Conservation (phyloP, 2,329 filamentous ascomycete genomes). For the Fusarium sp. region DNA sequence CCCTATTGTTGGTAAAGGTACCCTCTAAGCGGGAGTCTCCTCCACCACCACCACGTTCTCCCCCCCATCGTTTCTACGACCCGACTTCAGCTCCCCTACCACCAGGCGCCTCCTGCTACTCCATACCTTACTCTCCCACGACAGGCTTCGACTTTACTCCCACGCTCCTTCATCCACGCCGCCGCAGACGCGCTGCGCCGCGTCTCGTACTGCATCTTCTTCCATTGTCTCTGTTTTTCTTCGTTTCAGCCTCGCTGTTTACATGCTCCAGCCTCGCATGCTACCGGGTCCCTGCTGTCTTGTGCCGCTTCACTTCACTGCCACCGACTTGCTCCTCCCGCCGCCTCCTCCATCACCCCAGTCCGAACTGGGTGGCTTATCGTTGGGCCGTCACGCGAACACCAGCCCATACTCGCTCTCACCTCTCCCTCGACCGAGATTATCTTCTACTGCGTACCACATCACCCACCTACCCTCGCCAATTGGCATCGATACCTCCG, state of each 20-base stretch:
- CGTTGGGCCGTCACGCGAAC: slow-evolving; percentile 45
- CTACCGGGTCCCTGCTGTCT: slow-evolving; percentile 36
- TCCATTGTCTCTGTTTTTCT: slow-evolving; percentile 32
- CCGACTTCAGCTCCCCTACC: slow-evolving; percentile 40
- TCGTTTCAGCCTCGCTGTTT: slow-evolving; percentile 33
- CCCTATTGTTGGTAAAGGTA: slow-evolving; percentile 27
- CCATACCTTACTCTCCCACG: slow-evolving; percentile 40
- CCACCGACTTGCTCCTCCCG: slow-evolving; percentile 41
- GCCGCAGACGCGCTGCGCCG: slow-evolving; percentile 42
- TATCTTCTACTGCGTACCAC: slow-evolving; percentile 30
- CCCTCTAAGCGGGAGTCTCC: slow-evolving; percentile 19
- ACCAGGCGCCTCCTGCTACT: slow-evolving; percentile 40
- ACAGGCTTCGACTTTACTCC: slow-evolving; percentile 44
- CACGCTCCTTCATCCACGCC: slow-evolving; percentile 43
- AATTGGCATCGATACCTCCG: slow-evolving; percentile 44
- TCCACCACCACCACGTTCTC: slow-evolving; percentile 29
- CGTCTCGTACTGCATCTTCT: slow-evolving; percentile 36
- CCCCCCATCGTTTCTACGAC: slow-evolving; percentile 26
- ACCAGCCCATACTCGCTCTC: slow-evolving; percentile 31
- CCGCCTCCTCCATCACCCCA: slow-evolving; percentile 32
- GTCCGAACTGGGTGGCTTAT: slow-evolving; percentile 36
- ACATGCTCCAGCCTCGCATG: slow-evolving; percentile 39
- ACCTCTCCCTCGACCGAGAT: slow-evolving; percentile 26
- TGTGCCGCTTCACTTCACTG: slow-evolving; percentile 43
- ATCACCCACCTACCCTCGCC: slow-evolving; percentile 25